Conservation (phyloP, 257 asterid species). For the Solanum virginianum region DNA sequence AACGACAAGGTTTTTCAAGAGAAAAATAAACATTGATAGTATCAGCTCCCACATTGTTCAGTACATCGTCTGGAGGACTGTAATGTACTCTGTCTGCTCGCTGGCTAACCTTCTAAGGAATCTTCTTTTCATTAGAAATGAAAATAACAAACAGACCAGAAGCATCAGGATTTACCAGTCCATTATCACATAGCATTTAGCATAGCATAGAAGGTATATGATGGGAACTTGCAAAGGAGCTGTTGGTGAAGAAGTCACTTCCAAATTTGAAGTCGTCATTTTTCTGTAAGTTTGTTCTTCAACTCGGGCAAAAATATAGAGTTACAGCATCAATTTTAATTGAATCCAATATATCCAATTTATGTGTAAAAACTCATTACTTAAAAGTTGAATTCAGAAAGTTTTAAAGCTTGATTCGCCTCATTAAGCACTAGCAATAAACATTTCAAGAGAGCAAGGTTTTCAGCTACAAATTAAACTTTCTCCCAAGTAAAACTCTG, state of each 20-base stretch:
- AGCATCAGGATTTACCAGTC: constrained; percentile 46
- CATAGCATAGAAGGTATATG: constrained; percentile 40
- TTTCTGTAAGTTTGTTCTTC: too few relatives aligned
- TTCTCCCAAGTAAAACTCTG: neutral
- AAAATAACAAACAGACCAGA: constrained; percentile 66
- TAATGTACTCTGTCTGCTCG: constrained; percentile 82
- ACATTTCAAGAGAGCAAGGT: neutral
- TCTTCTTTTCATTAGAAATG: constrained; percentile 60
- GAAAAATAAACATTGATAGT: constrained; percentile 10
- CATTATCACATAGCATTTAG: constrained; percentile 53
- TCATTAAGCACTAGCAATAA: neutral
- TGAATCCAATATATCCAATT: too few relatives aligned
- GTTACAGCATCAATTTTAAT: neutral
- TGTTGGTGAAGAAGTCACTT: neutral
- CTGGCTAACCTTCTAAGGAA: constrained; percentile 59
- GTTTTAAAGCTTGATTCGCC: neutral
- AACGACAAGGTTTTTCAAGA: constrained; percentile 45
- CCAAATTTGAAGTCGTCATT: too few relatives aligned
- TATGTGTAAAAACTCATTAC: neutral
- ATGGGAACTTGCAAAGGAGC: neutral
- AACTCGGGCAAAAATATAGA: neutral
- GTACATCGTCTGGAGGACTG: constrained; percentile 41
- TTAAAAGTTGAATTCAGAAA: too few relatives aligned
- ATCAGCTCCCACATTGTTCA: constrained; percentile 28
- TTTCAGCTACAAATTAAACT: neutral